These are phyloP conservation scores for Solanum tarijense DNA, from an alignment of 257 asterid species.

Conservation along the genomic window DNA sequence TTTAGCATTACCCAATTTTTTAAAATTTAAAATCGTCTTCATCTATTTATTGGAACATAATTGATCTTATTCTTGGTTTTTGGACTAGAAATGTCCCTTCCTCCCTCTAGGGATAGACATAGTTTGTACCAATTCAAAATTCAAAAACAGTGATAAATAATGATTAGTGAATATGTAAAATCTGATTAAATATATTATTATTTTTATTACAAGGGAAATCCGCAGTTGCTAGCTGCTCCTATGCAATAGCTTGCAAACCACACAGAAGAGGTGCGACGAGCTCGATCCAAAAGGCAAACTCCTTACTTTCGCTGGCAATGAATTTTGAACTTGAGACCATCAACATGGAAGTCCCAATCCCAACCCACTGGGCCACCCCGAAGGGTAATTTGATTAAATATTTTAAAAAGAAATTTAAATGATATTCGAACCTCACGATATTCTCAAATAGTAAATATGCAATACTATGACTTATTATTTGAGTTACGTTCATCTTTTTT, in stretches of 20 bases:
- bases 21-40: not conserved
- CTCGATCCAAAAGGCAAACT: too few species aligned
- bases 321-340: too few species aligned
- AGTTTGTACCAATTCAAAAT: not conserved
- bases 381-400: too few species aligned
- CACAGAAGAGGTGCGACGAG: too few species aligned
- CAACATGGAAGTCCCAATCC: too few species aligned
- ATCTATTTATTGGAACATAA: not conserved
- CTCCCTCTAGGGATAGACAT: not conserved
- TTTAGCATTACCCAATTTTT: too few species aligned
- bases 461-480: not conserved
- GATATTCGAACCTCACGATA: not conserved
- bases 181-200: too few species aligned
- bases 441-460: not conserved
- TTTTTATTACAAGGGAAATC: too few species aligned
- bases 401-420: not conserved
- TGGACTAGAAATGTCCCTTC: not conserved
- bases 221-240: too few species aligned
- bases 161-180: not conserved
- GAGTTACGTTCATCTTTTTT: not conserved
- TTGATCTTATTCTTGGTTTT: not conserved
- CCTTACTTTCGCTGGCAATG: too few species aligned
- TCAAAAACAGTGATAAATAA: not conserved
- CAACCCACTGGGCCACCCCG: too few species aligned
- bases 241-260: too few species aligned